Evolutionary conservation across 148 eudicot species (phyloP).

Genomic region (Tetragonia tetragonoides): DNA sequence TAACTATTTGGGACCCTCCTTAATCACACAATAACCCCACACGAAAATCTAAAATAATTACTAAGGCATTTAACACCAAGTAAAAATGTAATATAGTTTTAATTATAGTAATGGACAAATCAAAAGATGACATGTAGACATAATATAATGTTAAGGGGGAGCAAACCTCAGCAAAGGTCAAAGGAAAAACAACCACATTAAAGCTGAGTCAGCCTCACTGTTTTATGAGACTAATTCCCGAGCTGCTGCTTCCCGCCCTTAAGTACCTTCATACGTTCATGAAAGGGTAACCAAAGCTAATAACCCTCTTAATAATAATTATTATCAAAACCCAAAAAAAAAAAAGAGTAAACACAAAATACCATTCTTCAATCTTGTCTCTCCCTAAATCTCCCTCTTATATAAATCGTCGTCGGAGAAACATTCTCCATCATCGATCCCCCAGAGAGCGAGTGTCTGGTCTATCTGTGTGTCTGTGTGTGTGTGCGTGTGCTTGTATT

Average conservation of each 20-base stretch:
- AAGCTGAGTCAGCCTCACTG: slow-evolving; percentile 27
- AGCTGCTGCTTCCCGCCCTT: slow-evolving; percentile 27
- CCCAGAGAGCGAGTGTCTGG: background rate
- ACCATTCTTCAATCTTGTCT: background rate
- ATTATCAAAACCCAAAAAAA: too few relatives aligned
- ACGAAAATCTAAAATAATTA: background rate
- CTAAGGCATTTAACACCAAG: background rate
- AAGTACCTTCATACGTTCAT: slow-evolving; percentile 12
- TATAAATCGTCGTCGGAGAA: slow-evolving; percentile 22
- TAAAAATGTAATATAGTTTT: background rate
- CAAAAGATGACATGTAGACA: slow-evolving; percentile 11
- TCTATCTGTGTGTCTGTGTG: background rate
- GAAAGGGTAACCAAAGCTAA: slow-evolving; percentile 23
- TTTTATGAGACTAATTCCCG: slow-evolving; percentile 16
- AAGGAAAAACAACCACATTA: slow-evolving; percentile 13
- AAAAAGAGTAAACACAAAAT: too few relatives aligned
- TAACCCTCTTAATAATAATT: background rate
- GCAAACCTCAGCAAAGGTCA: slow-evolving; percentile 29
- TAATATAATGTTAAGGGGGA: background rate
- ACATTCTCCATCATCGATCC: slow-evolving; percentile 6
- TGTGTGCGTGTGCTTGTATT: background rate
- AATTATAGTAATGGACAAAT: background rate
- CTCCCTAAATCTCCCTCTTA: background rate
- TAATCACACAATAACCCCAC: background rate
- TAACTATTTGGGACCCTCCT: slow-evolving; percentile 14